These are phyloP conservation scores for Candida arabinofermentans DNA, from an alignment of 805 yeast species.

Conservation along the genomic window DNA sequence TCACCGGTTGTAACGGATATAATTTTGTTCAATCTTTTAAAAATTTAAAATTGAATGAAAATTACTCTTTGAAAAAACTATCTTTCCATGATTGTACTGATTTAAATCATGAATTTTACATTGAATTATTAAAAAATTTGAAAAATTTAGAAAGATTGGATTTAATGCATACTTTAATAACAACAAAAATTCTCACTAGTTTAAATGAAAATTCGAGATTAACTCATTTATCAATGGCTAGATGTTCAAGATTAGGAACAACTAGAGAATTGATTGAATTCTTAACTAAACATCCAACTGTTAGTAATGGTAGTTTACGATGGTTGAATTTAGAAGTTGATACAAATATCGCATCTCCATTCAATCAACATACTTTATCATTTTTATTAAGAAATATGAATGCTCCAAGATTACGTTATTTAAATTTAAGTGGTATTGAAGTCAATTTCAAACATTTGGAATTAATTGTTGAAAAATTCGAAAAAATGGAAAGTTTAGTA, in stretches of 20 bases:
- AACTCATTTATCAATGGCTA: conserved; percentile 69
- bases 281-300: conserved; percentile 67
- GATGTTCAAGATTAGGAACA: conserved; percentile 59
- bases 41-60: conserved; percentile 31
- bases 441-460: conserved; percentile 36
- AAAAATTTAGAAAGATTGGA: conserved; percentile 63
- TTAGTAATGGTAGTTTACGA: conserved; percentile 34
- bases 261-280: conserved; percentile 70
- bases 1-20: conserved; percentile 80
- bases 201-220: conserved; percentile 56
- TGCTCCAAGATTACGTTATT: conserved; percentile 41
- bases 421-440: conserved; percentile 51
- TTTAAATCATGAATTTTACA: conserved; percentile 53
- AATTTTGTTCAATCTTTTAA: conserved; percentile 58
- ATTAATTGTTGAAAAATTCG: conserved; percentile 37
- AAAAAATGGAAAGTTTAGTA: conserved; percentile 38
- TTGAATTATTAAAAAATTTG: conserved; percentile 53
- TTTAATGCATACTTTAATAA: conserved; percentile 74
- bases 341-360: conserved; percentile 48
- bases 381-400: conserved; percentile 41
- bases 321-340: conserved; percentile 56
- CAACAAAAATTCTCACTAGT: conserved; percentile 51
- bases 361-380: conserved; percentile 40
- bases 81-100: conserved; percentile 90
- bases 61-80: conserved; percentile 37